These are phyloP conservation scores for Lanmaoa pseudosensibilis DNA, from an alignment of 768 basidiomycete genomes.

Conservation along the genomic window DNA sequence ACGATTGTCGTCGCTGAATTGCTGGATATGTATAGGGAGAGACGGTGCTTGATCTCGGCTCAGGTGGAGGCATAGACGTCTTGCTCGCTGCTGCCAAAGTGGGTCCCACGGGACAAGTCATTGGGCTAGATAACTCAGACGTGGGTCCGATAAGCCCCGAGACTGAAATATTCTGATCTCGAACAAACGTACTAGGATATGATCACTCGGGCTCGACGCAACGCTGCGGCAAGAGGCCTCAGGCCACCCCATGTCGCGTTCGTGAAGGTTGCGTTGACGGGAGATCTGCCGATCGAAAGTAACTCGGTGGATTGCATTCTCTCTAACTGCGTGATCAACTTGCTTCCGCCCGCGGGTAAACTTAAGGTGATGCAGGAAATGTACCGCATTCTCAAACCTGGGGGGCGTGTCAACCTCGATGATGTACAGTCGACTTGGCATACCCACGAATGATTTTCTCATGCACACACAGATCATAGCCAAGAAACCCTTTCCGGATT, in stretches of 20 bases:
- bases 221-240: conserved; percentile 42
- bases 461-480: conserved; percentile 43
- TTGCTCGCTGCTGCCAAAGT: conserved; percentile 52
- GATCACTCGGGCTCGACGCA: conserved; percentile 47
- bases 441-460: not conserved
- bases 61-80: conserved; percentile 56
- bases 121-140: conserved; percentile 55
- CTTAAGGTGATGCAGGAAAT: conserved; percentile 45
- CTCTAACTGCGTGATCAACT: conserved; percentile 59
- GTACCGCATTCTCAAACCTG: conserved; percentile 52
- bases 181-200: conserved; percentile 41
- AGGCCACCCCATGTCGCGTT: conserved; percentile 51
- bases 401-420: conserved; percentile 51
- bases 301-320: conserved; percentile 53
- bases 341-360: conserved; percentile 45
- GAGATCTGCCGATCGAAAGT: conserved; percentile 48
- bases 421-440: conserved; percentile 40
- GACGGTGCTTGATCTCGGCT: conserved; percentile 55
- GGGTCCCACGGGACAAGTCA: conserved; percentile 47
- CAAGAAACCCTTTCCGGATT: conserved; percentile 42
- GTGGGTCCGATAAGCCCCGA: conserved; percentile 29
- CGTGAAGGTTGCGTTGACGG: conserved; percentile 42
- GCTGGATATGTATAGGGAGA: conserved; percentile 45
- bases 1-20: not conserved
- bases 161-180: not conserved